Evolutionary conservation across 345 rosid genomes (phyloP).

Genomic region (Eucalyptus albens): DNA sequence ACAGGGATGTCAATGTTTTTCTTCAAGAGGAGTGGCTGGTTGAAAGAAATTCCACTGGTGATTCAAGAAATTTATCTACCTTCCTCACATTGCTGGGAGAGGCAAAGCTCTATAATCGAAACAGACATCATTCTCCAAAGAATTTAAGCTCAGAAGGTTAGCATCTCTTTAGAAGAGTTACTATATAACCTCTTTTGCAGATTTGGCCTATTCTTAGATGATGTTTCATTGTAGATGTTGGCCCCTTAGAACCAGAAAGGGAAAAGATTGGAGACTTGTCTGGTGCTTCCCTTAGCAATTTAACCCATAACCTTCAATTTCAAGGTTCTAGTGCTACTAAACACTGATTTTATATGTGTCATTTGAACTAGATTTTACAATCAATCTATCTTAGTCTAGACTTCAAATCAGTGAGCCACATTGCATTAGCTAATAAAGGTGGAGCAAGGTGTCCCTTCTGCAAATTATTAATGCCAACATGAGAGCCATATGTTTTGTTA

Average conservation of each 20-base stretch:
- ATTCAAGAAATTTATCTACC: conserved; percentile 36
- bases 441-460: neutral
- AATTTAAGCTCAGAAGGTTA: neutral
- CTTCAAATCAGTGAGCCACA: neutral
- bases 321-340: neutral
- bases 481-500: neutral
- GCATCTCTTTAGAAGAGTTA: neutral
- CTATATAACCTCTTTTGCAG: neutral
- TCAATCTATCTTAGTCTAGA: neutral
- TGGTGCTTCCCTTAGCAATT: neutral
- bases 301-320: neutral
- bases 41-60: conserved; percentile 51
- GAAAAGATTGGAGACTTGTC: neutral
- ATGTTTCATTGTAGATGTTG: neutral
- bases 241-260: neutral
- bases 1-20: conserved; percentile 63
- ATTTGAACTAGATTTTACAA: neutral
- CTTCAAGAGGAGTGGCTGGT: conserved; percentile 74
- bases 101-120: neutral
- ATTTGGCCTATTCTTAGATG: neutral
- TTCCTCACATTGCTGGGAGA: conserved; percentile 25
- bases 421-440: neutral
- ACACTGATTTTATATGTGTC: neutral
- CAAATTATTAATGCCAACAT: neutral
- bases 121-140: conserved; percentile 5